phyloP scores from a whole-genome alignment of 1,139 yeast genomes.

The Saccharomyces hybrid region DNA sequence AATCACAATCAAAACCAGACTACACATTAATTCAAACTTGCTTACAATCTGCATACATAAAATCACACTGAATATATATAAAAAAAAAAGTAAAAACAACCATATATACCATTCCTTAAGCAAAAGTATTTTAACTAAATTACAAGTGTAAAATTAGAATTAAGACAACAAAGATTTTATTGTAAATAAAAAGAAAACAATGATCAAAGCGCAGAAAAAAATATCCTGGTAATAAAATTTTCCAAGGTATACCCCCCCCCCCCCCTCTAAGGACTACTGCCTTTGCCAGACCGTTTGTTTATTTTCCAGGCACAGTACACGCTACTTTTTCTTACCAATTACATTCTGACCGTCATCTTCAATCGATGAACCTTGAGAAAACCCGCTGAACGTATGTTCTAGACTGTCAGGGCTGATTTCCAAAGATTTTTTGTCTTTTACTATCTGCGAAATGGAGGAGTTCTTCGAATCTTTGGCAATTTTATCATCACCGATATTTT shows the following conservation, averaged over 20 bases:
- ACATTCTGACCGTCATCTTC: background rate
- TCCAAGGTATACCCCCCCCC: too few relatives aligned
- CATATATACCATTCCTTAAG: background rate
- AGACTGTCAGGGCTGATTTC: background rate
- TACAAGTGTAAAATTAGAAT: background rate
- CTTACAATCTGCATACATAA: background rate
- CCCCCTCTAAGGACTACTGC: too few relatives aligned
- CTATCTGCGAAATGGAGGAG: background rate
- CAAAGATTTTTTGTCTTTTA: background rate
- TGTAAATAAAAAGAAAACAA: background rate
- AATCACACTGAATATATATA: background rate
- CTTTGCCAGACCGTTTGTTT: too few relatives aligned
- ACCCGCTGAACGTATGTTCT: slow-evolving; percentile 14
- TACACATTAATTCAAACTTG: background rate
- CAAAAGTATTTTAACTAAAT: background rate
- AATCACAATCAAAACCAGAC: background rate
- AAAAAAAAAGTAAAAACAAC: background rate
- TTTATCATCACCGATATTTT: background rate
- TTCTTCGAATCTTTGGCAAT: background rate
- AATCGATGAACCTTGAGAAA: slow-evolving; percentile 15
- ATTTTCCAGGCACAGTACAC: background rate
- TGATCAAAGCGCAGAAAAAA: background rate
- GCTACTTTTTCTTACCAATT: background rate
- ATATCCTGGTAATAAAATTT: background rate
- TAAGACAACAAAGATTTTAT: background rate